A percentile compares a stretch with the other conserved stretches of the same genome.
Evolutionary conservation across 345 rosid genomes (phyloP).

Genomic region (Eucalyptus rudis): DNA sequence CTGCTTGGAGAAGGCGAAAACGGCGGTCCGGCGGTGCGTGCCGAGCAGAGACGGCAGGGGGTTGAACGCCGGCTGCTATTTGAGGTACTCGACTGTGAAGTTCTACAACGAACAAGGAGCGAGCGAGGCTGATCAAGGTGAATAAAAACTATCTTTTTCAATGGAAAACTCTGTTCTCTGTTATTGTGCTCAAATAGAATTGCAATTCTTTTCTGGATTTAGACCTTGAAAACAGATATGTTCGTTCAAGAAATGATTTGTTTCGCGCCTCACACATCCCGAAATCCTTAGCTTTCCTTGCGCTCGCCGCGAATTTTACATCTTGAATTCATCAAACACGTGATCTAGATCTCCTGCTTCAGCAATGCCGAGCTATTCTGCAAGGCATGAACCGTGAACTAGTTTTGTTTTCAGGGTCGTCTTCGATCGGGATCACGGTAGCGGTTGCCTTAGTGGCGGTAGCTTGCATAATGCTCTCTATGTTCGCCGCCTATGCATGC

Average conservation of each 20-base stretch:
- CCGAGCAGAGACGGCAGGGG: slow-evolving; percentile 40
- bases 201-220: background rate
- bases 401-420: background rate
- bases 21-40: slow-evolving; percentile 23
- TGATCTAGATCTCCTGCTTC: background rate
- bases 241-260: background rate
- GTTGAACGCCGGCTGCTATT: slow-evolving; percentile 46
- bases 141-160: background rate
- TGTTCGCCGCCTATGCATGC: background rate
- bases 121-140: background rate
- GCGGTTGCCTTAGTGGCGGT: background rate
- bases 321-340: background rate
- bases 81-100: slow-evolving; percentile 36
- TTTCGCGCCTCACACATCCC: background rate
- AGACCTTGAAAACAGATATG: background rate
- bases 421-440: background rate
- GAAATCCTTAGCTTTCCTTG: background rate
- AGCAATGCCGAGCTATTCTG: background rate
- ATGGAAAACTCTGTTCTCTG: background rate
- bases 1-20: slow-evolving; percentile 36
- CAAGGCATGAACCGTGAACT: background rate
- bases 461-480: background rate
- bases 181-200: background rate
- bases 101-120: slow-evolving; percentile 7
- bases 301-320: accelerated